phyloP scores from a whole-genome alignment of 2,329 filamentous ascomycete species.

The Magnaporthiopsis poae region DNA sequence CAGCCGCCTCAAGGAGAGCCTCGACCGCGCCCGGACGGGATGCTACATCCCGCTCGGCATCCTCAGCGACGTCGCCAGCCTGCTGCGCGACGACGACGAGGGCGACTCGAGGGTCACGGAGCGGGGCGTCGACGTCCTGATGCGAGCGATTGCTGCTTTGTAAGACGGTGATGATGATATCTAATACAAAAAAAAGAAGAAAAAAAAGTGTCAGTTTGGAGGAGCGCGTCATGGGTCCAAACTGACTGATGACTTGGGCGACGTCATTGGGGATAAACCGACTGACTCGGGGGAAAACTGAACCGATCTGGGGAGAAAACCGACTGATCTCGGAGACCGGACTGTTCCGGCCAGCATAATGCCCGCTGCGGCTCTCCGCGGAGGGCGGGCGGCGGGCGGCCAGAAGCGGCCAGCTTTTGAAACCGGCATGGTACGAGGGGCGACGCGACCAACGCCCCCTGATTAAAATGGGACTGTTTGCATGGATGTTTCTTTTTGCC shows the following conservation, averaged over 20 bases:
- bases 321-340: neutral
- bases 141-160: slow-evolving; percentile 50
- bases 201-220: neutral
- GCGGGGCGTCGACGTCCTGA: slow-evolving; percentile 48
- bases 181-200: too few species aligned
- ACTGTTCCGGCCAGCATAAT: too few species aligned
- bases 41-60: slow-evolving; percentile 77
- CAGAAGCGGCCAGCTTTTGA: neutral
- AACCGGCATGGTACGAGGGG: neutral
- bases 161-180: slow-evolving; percentile 20
- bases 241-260: too few species aligned
- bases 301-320: neutral
- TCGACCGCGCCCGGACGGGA: slow-evolving; percentile 69
- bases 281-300: too few species aligned
- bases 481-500: neutral
- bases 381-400: too few species aligned
- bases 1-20: slow-evolving; percentile 73
- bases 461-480: neutral
- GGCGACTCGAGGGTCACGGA: slow-evolving; percentile 29
- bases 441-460: too few species aligned
- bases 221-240: neutral
- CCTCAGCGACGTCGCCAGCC: slow-evolving; percentile 75
- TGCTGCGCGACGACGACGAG: slow-evolving; percentile 51
- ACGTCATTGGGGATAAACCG: too few species aligned
- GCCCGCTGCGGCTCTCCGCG: too few species aligned